Percentiles rank a stretch among this genome's conserved stretches.
Evolutionary conservation across 2,329 filamentous ascomycete genomes (phyloP).

Genomic region (Epichloe baconii): DNA sequence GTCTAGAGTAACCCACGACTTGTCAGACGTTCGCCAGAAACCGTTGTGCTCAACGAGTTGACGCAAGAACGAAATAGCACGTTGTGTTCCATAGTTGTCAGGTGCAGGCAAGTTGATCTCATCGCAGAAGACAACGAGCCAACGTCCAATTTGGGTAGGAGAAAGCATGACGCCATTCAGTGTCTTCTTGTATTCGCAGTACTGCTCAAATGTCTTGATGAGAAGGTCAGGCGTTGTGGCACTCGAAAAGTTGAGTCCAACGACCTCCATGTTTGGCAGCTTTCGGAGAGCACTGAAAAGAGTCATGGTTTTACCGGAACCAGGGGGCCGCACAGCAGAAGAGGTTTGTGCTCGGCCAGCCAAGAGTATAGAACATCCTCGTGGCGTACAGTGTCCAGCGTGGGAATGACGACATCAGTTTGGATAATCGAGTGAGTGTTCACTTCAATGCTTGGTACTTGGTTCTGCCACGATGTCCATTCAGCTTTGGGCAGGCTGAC

Average conservation of each 20-base stretch:
- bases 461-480: slow-evolving; percentile 87
- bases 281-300: slow-evolving; percentile 95
- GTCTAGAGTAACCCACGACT: slow-evolving; percentile 94
- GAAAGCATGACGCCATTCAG: slow-evolving; percentile 91
- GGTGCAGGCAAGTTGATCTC: slow-evolving; percentile 98
- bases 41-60: slow-evolving; percentile 98
- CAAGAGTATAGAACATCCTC: slow-evolving; percentile 99
- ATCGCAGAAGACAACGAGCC: slow-evolving; percentile 97
- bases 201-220: slow-evolving; percentile 98
- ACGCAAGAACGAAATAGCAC: slow-evolving; percentile 91
- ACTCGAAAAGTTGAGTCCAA: slow-evolving; percentile 98
- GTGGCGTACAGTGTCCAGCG: slow-evolving; percentile 89
- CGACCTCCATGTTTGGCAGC: slow-evolving; percentile 96
- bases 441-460: slow-evolving; percentile 89
- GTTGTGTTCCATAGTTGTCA: slow-evolving; percentile 93
- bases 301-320: slow-evolving; percentile 99
- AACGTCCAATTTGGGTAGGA: slow-evolving; percentile 90
- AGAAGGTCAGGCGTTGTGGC: slow-evolving; percentile 95
- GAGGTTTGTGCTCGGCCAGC: slow-evolving; percentile 95
- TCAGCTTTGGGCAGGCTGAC: slow-evolving; percentile 75
- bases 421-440: slow-evolving; percentile 97
- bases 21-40: slow-evolving; percentile 96
- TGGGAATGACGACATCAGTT: slow-evolving; percentile 97
- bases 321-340: slow-evolving; percentile 94
- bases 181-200: slow-evolving; percentile 99